Evolutionary conservation across 2,329 filamentous ascomycete species (phyloP), one percentile per base, ranked within the genome.

Genomic region (Fusarium subtropicale): DNA sequence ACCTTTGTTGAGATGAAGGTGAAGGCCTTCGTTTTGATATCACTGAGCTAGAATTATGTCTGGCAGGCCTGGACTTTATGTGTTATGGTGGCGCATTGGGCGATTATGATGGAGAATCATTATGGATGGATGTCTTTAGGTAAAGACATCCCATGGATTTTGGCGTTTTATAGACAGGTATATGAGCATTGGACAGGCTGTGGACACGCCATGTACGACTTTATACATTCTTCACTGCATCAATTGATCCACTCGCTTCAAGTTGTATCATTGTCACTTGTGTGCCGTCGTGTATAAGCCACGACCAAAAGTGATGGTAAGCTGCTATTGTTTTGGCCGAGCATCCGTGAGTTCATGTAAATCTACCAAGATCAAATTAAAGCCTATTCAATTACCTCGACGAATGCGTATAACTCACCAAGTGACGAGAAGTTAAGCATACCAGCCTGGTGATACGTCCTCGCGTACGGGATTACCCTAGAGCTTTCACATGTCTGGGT

Each of bases 111-210:
- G 22, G 36, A 50, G 31, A 46, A 45, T 30, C 20, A 64, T 46
- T 11, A 56, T 20, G 28, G 20, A 59, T n/a, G 28, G 16, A 47
- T 54, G 46, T 9, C 28, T 51, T 31, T 26, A 13, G 16, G 36
- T 26, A 41, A 44, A n/a, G 41, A 28, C 53, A 66, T 51, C 22
- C 33, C 44, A 55, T 26, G 28, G 22, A 28, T 34, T 58, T 53
- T 51, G 66, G 66, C 66, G 62, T 70, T 69, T 63, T 41, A 44
- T 69, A 64, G 62, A 64, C 33, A 44, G 38, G 39, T 34, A 36
- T 31, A 50, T 34, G 41, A 11, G 15, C 34, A 50, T 31, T 53
- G 34, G 24, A 16, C 7, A 39, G 18, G 39, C 24, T 24, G 33
- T n/a, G 45, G n/a, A 18, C 42, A 50, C 26, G 44, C 24, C 30